Evolutionary conservation across 139 green algal species (phyloP), one percentile per base, ranked within the genome.

Genomic region (Trebouxia sp.): DNA sequence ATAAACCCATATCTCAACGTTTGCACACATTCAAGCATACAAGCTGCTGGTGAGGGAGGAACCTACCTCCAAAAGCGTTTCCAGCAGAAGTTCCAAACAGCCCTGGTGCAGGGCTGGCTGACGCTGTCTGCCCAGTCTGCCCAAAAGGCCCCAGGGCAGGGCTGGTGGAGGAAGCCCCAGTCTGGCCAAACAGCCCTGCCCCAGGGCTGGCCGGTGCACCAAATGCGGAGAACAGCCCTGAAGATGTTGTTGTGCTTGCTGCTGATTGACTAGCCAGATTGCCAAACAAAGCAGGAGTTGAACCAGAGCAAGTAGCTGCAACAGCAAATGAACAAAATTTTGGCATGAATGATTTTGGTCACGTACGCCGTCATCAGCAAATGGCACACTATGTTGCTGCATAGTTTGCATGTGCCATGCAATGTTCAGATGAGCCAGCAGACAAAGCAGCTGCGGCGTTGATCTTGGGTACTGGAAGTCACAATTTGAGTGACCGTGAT

Each of bases 201-300:
- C 62, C 62, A 30, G 62, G 62, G 35, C 62, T 72, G 62, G 35
- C 35, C n/a, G 35, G 62, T 11, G 62, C 32, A 5, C 28, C 62
- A 72, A 72, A 69, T 42, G 58, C 58, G 24, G 58, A 12, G 58
- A 69, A 69, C 28, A 41, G 58, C 58, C 58, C 58, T 69, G 58
- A 8, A 3, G 28, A 41, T 41, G 58, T 17, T 39, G 30, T 35
- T 43, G 62, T 53, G 20, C 47, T 22, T 28, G 62, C 9, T 45
- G 62, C 42, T 41, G 32, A 11, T 12, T 32, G 11, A 20, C n/a
- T 22, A 0, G 0, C 28, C 4, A 9, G 14, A 32, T 45, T 35
- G 17, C 14, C 62, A 72, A 43, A 72, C 62, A 42, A 39, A 26
- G 20, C 22, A 35, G 53, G 22, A 65, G 53, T 65, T 37, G 11